Evolutionary conservation across 192 early-diverging fungal genomes (phyloP).

Genomic region (Coemansia sp.): DNA sequence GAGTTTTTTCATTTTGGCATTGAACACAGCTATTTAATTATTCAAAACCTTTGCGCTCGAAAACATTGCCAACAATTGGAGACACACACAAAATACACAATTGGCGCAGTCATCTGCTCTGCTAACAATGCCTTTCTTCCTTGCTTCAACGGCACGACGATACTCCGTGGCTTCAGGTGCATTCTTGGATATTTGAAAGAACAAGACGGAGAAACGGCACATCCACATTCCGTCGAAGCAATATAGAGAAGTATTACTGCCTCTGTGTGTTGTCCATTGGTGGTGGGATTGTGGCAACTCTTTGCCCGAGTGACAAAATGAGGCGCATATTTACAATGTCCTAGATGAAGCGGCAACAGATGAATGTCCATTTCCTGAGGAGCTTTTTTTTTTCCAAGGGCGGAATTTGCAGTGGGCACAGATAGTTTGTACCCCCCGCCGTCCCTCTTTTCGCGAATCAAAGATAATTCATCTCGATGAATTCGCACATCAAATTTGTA

Average conservation of each 20-base stretch:
- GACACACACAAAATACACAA: not conserved
- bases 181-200: not conserved
- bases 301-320: not conserved
- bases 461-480: too few species aligned
- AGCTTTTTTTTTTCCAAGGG: not conserved
- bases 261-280: not conserved
- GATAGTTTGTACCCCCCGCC: too few species aligned
- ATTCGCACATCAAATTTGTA: too few species aligned
- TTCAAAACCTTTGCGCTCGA: not conserved
- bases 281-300: not conserved
- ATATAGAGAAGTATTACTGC: not conserved
- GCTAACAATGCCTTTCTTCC: not conserved
- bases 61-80: not conserved
- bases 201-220: too few species aligned
- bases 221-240: not conserved
- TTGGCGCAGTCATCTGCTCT: not conserved
- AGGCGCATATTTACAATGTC: conserved; percentile 1
- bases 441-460: too few species aligned
- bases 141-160: not conserved
- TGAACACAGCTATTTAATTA: not conserved
- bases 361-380: not conserved
- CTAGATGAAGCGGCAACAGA: not conserved
- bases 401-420: too few species aligned
- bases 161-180: not conserved
- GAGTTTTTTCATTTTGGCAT: not conserved